Percentiles rank a stretch among this genome's conserved stretches.
Evolutionary conservation across 1,284 basidiomycete species (phyloP).

Genomic region (Irpex sp.): DNA sequence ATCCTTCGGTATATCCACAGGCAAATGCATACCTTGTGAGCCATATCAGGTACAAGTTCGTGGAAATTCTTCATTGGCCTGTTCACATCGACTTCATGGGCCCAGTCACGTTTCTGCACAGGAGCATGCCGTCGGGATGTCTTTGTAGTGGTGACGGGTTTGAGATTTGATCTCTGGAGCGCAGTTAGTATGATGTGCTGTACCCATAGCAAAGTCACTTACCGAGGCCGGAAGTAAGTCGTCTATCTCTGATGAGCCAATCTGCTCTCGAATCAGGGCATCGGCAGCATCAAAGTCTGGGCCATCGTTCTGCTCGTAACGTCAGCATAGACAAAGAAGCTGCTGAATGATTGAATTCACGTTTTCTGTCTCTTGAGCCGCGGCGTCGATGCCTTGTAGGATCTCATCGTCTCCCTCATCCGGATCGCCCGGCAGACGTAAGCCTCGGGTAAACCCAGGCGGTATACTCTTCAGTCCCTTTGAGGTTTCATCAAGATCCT

Average conservation of each 20-base stretch:
- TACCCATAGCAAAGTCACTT: conserved; percentile 17
- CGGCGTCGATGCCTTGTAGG: not conserved
- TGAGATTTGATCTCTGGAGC: conserved; percentile 43
- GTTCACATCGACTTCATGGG: conserved; percentile 93
- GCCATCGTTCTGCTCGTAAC: conserved; percentile 5
- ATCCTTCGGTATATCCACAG: not conserved
- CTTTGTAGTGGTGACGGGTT: conserved; percentile 38
- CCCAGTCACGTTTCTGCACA: conserved; percentile 89
- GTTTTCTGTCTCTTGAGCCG: not conserved
- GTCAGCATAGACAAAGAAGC: not conserved
- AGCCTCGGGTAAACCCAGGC: conserved; percentile 61
- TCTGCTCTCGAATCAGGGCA: conserved; percentile 5
- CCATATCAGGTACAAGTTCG: conserved; percentile 88
- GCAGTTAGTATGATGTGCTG: not conserved
- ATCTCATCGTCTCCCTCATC: conserved; percentile 36
- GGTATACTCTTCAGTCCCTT: conserved; percentile 55
- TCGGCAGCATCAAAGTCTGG: conserved; percentile 14
- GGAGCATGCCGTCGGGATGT: conserved; percentile 32
- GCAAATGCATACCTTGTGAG: conserved; percentile 84
- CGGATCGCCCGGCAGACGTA: conserved; percentile 55
- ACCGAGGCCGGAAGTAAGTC: conserved; percentile 80
- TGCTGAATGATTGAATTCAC: not conserved
- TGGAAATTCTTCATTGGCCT: conserved; percentile 85
- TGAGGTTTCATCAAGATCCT: conserved; percentile 26
- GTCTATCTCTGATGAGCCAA: conserved; percentile 59